Evolutionary conservation across 2,329 filamentous ascomycete species (phyloP).

Genomic region (Fusarium mundagurra): DNA sequence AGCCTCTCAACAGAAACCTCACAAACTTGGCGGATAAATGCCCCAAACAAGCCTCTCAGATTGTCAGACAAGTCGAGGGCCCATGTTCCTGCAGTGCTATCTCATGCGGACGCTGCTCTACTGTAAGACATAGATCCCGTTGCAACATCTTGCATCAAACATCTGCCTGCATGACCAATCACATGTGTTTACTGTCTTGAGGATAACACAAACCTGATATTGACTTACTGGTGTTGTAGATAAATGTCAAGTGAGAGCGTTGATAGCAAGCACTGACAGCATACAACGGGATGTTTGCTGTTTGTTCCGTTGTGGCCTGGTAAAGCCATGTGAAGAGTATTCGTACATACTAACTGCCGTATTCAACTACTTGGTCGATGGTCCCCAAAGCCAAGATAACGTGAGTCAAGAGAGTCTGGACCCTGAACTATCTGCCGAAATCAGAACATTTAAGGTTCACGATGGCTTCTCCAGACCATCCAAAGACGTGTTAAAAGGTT

Average conservation of each 20-base stretch:
- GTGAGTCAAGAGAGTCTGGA: not conserved
- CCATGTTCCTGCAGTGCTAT: conserved; percentile 13
- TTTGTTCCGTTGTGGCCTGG: not conserved
- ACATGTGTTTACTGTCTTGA: not conserved
- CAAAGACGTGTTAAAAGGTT: not conserved
- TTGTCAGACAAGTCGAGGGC: not conserved
- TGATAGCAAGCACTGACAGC: not conserved
- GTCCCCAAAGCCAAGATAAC: not conserved
- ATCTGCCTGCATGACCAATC: conserved; percentile 7
- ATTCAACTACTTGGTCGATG: not conserved
- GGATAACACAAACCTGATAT: not conserved
- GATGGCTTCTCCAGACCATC: not conserved
- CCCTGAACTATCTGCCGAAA: not conserved
- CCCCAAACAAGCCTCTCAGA: not conserved
- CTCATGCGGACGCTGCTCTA: not conserved
- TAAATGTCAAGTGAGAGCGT: not conserved
- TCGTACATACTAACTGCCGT: not conserved
- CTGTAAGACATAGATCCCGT: conserved; percentile 19
- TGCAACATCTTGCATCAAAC: conserved; percentile 6
- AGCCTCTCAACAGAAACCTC: not conserved
- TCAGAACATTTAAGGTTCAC: not conserved
- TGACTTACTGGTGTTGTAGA: not conserved
- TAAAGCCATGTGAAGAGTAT: not conserved
- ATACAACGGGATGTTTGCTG: not conserved
- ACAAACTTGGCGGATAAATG: not conserved